Evolutionary conservation across 768 basidiomycete genomes (phyloP), one percentile per base, ranked within the genome.

Genomic region (Pleurotus platypus): DNA sequence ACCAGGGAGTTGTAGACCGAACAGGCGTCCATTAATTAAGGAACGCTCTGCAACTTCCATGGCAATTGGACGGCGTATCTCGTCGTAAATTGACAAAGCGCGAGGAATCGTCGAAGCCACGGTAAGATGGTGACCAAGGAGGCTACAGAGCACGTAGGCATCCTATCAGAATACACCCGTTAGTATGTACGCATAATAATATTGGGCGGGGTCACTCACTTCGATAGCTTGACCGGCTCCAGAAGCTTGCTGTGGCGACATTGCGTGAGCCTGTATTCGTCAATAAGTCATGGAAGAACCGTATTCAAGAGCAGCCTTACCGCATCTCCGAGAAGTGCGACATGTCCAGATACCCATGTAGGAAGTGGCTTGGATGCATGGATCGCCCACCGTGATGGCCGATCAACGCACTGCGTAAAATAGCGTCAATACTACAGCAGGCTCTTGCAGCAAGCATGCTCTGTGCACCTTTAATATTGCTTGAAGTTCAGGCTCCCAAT

Each of bases 181-280:
- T 26, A 48, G 16, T 20, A 30, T 5, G 61, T 62, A n/a, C 30
- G 16, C 9, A 27, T 2, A 50, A 40, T 16, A 20, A 5, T 26
- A 46, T 46, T 4, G 6, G 13, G 3, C 40, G 22, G 39, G 39
- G 13, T 18, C 43, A 43, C 72, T 49, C 59, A 78, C 78, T 65
- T 81, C 81, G n/a, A 81, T 73, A 1, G 79, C 79, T 54, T 79
- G 78, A 3, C 78, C 77, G 2, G 78, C 81, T 2, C 80, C 80
- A 0, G 77, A 72, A 1, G 76, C 79, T 62, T 76, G 70, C 60
- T 79, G 72, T 0, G 78, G 78, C 3, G 72, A 67, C 72, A 78
- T 78, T 0, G 74, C 78, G 63, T 81, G 78, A 0, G 78, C 78
- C 79, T 67, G 43, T n/a, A 40, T 8, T 9, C 38, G 8, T 1